These are phyloP conservation scores for Torulaspora delbrueckii DNA, from an alignment of 805 yeast genomes.

Conservation along the genomic window DNA sequence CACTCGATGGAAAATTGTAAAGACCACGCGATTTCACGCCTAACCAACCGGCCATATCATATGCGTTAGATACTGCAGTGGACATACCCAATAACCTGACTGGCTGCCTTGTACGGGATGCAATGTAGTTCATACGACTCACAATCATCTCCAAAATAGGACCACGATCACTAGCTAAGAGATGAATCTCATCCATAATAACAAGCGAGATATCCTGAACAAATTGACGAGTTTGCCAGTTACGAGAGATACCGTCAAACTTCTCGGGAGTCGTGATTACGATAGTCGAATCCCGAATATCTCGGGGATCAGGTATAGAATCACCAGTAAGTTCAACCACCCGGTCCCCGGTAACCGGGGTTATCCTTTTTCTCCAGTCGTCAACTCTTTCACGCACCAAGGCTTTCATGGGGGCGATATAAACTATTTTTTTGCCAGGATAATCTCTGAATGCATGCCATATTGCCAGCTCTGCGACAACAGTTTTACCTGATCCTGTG, in stretches of 20 bases:
- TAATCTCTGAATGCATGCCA: conserved; percentile 90
- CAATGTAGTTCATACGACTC: conserved; percentile 64
- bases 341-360: conserved; percentile 86
- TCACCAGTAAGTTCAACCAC: conserved; percentile 93
- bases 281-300: conserved; percentile 75
- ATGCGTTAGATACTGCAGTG: conserved; percentile 86
- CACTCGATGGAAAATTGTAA: conserved; percentile 88
- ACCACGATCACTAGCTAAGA: conserved; percentile 96
- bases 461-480: conserved; percentile 93
- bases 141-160: conserved; percentile 94
- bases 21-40: conserved; percentile 88
- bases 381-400: conserved; percentile 95
- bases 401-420: conserved; percentile 92
- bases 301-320: conserved; percentile 81
- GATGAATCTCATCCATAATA: conserved; percentile 94
- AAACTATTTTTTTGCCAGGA: conserved; percentile 82
- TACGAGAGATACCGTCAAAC: conserved; percentile 96
- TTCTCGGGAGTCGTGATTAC: conserved; percentile 94
- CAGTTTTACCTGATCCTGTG: conserved; percentile 97
- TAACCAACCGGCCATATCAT: conserved; percentile 91
- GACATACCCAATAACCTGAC: conserved; percentile 87
- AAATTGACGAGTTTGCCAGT: conserved; percentile 77
- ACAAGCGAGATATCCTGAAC: conserved; percentile 78
- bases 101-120: conserved; percentile 73
- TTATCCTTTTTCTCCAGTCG: conserved; percentile 70